These are phyloP conservation scores for Starmerella bombicola DNA, from an alignment of 805 yeast genomes.

Conservation along the genomic window DNA sequence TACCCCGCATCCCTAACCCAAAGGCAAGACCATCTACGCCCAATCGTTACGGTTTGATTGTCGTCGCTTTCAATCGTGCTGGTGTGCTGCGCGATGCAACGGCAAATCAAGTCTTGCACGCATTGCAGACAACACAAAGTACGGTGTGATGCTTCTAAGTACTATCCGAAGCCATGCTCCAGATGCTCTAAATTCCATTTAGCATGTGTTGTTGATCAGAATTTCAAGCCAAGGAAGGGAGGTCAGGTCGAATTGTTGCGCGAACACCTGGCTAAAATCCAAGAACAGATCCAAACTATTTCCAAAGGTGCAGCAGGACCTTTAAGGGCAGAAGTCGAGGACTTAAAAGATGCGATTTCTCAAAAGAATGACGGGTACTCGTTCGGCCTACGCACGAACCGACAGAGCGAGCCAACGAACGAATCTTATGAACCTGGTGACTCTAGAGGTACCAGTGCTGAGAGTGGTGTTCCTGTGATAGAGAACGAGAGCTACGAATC, in stretches of 20 bases:
- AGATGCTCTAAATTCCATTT: slow-evolving; percentile 71
- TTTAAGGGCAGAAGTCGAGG: slow-evolving; percentile 17
- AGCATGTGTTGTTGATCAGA: slow-evolving; percentile 80
- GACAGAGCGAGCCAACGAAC: not conserved
- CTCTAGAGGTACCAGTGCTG: not conserved
- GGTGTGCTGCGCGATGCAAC: slow-evolving; percentile 17
- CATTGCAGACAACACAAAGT: slow-evolving; percentile 92
- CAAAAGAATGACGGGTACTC: no score
- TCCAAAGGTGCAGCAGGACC: slow-evolving; percentile 41
- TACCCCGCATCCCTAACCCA: slow-evolving; percentile 13
- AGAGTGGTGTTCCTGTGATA: not conserved
- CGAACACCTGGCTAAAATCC: slow-evolving; percentile 73
- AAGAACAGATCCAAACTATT: slow-evolving; percentile 53
- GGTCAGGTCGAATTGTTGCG: slow-evolving; percentile 74
- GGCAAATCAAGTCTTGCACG: slow-evolving; percentile 88
- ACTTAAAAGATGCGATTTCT: not conserved
- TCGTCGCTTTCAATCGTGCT: not conserved
- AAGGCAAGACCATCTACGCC: no score
- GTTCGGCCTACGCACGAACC: not conserved
- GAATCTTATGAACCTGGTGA: not conserved
- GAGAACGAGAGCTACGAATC: not conserved
- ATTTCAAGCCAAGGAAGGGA: slow-evolving; percentile 82
- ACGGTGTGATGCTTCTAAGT: slow-evolving; percentile 79
- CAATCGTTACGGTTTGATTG: not conserved
- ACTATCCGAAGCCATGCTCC: slow-evolving; percentile 69